Evolutionary conservation across 2,329 filamentous ascomycete genomes (phyloP).

Genomic region (Cladosporium sp.): DNA sequence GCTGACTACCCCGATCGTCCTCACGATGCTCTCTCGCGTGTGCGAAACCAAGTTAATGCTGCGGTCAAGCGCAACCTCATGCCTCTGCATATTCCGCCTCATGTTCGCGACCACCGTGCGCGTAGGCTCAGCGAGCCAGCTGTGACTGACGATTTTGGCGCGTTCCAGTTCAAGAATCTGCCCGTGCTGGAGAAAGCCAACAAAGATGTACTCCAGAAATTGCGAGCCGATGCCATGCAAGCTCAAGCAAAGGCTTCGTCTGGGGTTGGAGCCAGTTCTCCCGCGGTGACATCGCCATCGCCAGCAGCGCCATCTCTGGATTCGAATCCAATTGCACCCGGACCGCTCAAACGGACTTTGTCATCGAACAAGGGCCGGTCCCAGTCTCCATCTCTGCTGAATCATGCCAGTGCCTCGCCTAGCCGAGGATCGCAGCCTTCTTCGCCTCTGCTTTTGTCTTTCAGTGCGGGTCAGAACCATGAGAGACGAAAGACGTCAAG

Average conservation of each 20-base stretch:
- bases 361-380: slow-evolving; percentile 82
- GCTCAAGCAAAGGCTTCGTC: slow-evolving; percentile 51
- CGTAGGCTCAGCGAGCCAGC: slow-evolving; percentile 88
- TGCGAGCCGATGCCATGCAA: slow-evolving; percentile 85
- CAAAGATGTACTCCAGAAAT: slow-evolving; percentile 96
- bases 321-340: slow-evolving; percentile 76
- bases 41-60: slow-evolving; percentile 76
- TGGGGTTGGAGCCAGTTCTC: slow-evolving; percentile 34
- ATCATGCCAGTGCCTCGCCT: slow-evolving; percentile 79
- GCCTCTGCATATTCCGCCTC: slow-evolving; percentile 92
- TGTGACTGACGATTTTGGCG: slow-evolving; percentile 86
- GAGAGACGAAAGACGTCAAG: slow-evolving; percentile 91
- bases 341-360: slow-evolving; percentile 73
- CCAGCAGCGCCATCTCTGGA: slow-evolving; percentile 66
- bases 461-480: slow-evolving; percentile 76
- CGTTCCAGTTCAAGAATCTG: slow-evolving; percentile 94
- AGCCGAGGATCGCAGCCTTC: slow-evolving; percentile 79
- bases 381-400: slow-evolving; percentile 77
- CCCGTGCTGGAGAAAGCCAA: slow-evolving; percentile 96
- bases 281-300: slow-evolving; percentile 47
- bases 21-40: slow-evolving; percentile 88
- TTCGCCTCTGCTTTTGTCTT: slow-evolving; percentile 91
- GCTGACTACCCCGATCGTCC: slow-evolving; percentile 83
- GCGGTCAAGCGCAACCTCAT: slow-evolving; percentile 87
- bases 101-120: slow-evolving; percentile 86